Conservation (phyloP, 2,329 filamentous ascomycete species). For the Pseudocercospora musae region DNA sequence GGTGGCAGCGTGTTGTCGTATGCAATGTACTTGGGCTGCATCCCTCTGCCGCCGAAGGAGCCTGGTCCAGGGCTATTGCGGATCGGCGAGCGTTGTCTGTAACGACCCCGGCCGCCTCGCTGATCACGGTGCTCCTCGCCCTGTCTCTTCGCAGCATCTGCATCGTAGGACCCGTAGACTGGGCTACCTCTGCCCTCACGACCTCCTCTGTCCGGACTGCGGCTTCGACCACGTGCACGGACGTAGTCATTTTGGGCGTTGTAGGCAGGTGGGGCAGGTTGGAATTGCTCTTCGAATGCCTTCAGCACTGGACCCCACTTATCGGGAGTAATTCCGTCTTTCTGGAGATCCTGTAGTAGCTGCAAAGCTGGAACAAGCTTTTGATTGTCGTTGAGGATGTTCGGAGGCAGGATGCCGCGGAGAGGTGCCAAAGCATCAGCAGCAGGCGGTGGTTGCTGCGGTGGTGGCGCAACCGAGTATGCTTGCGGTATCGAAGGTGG, state of each 20-base stretch:
- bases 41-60: constrained; percentile 35
- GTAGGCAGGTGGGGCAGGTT: constrained; percentile 20
- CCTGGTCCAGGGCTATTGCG: constrained; percentile 62
- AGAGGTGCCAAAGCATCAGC: constrained; percentile 31
- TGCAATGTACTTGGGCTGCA: constrained; percentile 71
- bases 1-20: constrained; percentile 71
- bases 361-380: constrained; percentile 68
- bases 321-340: constrained; percentile 73
- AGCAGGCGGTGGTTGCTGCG: constrained; percentile 50
- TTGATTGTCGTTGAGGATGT: constrained; percentile 37
- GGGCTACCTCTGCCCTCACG: constrained; percentile 60
- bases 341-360: constrained; percentile 70
- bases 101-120: constrained; percentile 57
- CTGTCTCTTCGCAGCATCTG: constrained; percentile 22
- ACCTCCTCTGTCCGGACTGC: constrained; percentile 67
- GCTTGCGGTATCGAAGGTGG: constrained; percentile 35
- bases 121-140: constrained; percentile 22
- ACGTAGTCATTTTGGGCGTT: constrained; percentile 34
- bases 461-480: constrained; percentile 51
- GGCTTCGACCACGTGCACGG: constrained; percentile 61
- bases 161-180: constrained; percentile 70
- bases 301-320: constrained; percentile 64
- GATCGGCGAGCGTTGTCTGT: constrained; percentile 79
- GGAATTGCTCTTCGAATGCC: constrained; percentile 42
- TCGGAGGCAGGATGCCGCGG: constrained; percentile 35